Base-by-base conservation (phyloP, 2,329 filamentous ascomycete species). In the Verticillium longisporum region DNA sequence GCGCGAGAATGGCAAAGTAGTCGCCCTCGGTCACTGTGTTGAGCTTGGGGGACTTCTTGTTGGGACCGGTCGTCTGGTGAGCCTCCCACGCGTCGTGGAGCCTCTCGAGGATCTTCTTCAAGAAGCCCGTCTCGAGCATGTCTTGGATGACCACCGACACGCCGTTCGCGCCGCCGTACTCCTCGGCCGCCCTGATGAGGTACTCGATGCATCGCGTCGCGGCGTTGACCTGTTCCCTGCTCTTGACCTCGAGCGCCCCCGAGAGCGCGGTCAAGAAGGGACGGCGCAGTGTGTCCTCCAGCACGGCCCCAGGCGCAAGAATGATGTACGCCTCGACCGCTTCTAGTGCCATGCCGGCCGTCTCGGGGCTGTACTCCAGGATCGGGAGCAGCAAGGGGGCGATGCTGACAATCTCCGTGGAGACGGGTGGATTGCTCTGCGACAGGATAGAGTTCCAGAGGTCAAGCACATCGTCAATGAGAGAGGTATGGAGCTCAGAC, bases 391-490 rank as follows among this genome's bases (percentile, higher is more conserved):
- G 80, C 55, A 82, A 75, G n/a, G 84, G 82, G 2, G 86, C 81
- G 38, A 94, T 79, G 3, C 80, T 77, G 4, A 89, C 72, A n/a
- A 93, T 75, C 14, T 87, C 85, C 0, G 80, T 75, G 1, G 85
- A 81, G 3, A 87, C 76, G 0, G 89, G 87, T 13, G 84, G 76
- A 7, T 82, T 80, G 61, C 87, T 88, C 68, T 91, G 86, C 64
- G 80, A 80, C 41, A 93, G 74, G 11, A 97, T 86, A 1, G 89
- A 85, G 37, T 84, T 82, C 94, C 94, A 98, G 3, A 99, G 83
- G 61, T 97, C 93, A 14, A 98, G 79, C 0, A 92, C 91, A 72
- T 99, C 95, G 64, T 98, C 95, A 13, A 97, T 85, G 11, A 99
- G 84, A 69, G 96, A 95, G 2, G 93, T 77, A 66, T 91, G 86